Percentiles rank a stretch among this genome's conserved stretches.
Conservation (phyloP, 305 asterid genomes). For the Solanum hybrid region DNA sequence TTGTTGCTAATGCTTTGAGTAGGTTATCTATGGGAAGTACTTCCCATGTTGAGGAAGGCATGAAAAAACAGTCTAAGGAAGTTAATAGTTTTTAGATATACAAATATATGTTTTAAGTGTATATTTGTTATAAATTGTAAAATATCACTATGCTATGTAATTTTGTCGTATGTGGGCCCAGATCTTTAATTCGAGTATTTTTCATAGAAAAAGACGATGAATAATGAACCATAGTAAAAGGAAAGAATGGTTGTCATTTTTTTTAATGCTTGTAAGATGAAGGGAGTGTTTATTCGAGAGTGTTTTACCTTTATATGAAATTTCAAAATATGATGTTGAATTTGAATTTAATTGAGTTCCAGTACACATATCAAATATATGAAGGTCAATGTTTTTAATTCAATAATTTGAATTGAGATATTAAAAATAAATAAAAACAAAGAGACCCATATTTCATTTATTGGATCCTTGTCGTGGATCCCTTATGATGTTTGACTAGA, state of each 20-base stretch:
- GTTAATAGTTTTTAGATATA: neutral
- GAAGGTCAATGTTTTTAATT: neutral
- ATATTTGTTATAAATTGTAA: neutral
- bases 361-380: neutral
- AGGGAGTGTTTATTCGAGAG: neutral
- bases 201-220: neutral
- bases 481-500: neutral
- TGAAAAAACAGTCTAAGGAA: too few species aligned
- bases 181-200: neutral
- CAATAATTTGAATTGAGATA: neutral
- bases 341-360: neutral
- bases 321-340: accelerated
- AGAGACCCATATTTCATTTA: neutral
- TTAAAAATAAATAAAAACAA: neutral
- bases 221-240: neutral
- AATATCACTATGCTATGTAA: neutral
- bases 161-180: neutral
- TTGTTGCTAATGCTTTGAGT: too few species aligned
- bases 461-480: slow-evolving; percentile 1
- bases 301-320: neutral
- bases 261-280: neutral
- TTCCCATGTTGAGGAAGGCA: too few species aligned
- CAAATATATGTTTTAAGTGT: neutral
- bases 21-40: too few species aligned
- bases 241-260: neutral